Conservation (phyloP, 768 basidiomycete genomes). For the Cantharellus cinnabarinus region DNA sequence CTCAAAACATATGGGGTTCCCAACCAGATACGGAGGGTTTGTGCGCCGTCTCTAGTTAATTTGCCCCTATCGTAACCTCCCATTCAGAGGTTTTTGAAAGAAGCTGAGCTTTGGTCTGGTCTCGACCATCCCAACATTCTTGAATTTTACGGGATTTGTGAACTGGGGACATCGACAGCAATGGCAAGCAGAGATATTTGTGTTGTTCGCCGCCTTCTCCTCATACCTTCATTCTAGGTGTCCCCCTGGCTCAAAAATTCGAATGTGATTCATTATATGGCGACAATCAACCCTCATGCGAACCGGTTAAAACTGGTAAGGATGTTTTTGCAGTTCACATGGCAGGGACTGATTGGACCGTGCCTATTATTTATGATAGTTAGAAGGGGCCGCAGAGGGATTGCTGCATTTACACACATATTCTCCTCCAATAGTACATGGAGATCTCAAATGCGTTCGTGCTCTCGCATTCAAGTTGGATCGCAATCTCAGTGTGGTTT, state of each 20-base stretch:
- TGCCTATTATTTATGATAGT: background rate
- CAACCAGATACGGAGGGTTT: background rate
- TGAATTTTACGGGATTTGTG: slow-evolving; percentile 9
- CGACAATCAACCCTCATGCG: background rate
- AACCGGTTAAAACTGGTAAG: slow-evolving; percentile 1
- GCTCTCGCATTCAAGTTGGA: background rate
- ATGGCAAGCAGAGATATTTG: background rate
- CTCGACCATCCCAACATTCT: slow-evolving; percentile 7
- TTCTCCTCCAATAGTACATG: slow-evolving; percentile 8
- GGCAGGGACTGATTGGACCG: background rate
- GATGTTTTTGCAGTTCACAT: background rate
- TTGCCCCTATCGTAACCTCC: background rate
- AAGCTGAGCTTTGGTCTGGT: slow-evolving; percentile 6
- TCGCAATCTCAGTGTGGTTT: background rate
- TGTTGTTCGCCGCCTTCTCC: background rate
- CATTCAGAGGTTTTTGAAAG: slow-evolving; percentile 4
- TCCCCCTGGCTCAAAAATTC: slow-evolving; percentile 1
- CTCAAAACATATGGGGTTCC: slow-evolving; percentile 4
- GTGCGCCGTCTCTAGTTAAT: background rate
- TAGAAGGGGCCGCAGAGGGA: slow-evolving; percentile 6
- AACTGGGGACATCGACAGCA: slow-evolving; percentile 3
- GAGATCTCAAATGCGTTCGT: slow-evolving; percentile 10
- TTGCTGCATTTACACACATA: slow-evolving; percentile 7
- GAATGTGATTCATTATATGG: background rate
- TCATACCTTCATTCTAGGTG: background rate